These are phyloP conservation scores for Pseudogymnoascus sp. DNA, from an alignment of 2,329 filamentous ascomycete genomes.

Conservation along the genomic window DNA sequence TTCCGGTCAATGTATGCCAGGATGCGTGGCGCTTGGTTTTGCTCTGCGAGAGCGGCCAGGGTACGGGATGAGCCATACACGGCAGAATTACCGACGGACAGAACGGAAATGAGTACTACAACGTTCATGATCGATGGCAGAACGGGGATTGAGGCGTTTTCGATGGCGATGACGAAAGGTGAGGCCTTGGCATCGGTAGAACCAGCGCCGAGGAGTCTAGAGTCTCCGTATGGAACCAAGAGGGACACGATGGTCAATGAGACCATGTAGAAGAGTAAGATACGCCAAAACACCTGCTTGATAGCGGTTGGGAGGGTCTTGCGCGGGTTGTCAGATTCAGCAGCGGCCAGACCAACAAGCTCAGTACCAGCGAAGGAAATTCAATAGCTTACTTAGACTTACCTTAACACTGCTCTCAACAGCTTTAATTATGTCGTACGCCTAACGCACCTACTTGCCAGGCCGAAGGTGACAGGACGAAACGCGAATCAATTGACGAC, in stretches of 20 bases:
- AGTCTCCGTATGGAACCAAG: conserved; percentile 37
- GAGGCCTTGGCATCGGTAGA: conserved; percentile 33
- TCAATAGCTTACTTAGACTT: too few species aligned
- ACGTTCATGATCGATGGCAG: conserved; percentile 51
- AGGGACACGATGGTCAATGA: conserved; percentile 43
- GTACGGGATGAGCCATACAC: conserved; percentile 53
- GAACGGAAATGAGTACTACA: conserved; percentile 48
- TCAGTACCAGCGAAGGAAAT: conserved; percentile 45
- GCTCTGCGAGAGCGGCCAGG: conserved; percentile 48
- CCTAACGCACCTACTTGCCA: too few species aligned
- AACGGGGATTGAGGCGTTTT: conserved; percentile 42
- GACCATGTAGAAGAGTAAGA: conserved; percentile 43
- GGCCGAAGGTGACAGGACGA: too few species aligned
- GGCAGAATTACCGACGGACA: conserved; percentile 50
- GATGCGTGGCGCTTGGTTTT: conserved; percentile 48
- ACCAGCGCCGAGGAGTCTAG: conserved; percentile 33
- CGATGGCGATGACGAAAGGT: conserved; percentile 50
- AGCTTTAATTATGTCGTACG: too few species aligned
- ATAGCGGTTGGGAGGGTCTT: conserved; percentile 41
- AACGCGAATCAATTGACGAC: too few species aligned
- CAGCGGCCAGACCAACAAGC: conserved; percentile 43
- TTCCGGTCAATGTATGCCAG: conserved; percentile 50
- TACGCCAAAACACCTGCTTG: conserved; percentile 48
- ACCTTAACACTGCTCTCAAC: too few species aligned
- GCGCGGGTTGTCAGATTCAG: conserved; percentile 41